Evolutionary conservation across 2,329 filamentous ascomycete species (phyloP), one percentile per base, ranked within the genome.

Genomic region (Ophiostoma sp.): DNA sequence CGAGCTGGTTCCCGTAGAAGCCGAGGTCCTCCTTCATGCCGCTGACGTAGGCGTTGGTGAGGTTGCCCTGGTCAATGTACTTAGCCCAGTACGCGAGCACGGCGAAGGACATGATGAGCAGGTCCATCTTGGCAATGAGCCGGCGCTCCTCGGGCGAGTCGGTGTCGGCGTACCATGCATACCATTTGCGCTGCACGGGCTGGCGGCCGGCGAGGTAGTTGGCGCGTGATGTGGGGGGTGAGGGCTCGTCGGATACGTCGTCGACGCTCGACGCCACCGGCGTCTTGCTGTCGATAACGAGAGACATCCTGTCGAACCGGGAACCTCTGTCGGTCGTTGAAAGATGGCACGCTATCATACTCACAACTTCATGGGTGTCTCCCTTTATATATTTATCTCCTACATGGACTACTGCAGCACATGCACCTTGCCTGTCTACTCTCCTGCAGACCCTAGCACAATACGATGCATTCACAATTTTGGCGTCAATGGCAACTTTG

Each of bases 71-170:
- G 70, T 85, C 83, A 8, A 86, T 80, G 69, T 85, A 84, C 73
- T 85, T 85, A 66, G 81, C 79, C 81, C 83, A 86, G 70, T 85
- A 85, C 0, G 81, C 79, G 2, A 86, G 74, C 64, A 85, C 82
- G 0, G 83, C 83, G 72, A 85, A 86, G 0, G 83, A 83, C 0
- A 87, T 80, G 52, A 87, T 83, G 1, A 86, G 75, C 0, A 83
- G 74, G 70, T 87, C 84, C 18, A 87, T 78, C 72, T 86, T 87
- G 42, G 80, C 68, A 49, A 87, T 83, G 4, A 87, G 77, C 69
- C 77, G 79, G 52, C 81, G 77, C 71, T 86, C 83, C 66, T 81
- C 80, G 0, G 76, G 76, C 0, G 79, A 82, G 70, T 87, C 84
- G 5, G 80, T 75, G n/a, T 79, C 75, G 3, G 81, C 75, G 72